Percentiles rank a stretch among this genome's conserved stretches.
phyloP scores from a whole-genome alignment of 345 rosid genomes.

The Eucalyptus erythrocorys region DNA sequence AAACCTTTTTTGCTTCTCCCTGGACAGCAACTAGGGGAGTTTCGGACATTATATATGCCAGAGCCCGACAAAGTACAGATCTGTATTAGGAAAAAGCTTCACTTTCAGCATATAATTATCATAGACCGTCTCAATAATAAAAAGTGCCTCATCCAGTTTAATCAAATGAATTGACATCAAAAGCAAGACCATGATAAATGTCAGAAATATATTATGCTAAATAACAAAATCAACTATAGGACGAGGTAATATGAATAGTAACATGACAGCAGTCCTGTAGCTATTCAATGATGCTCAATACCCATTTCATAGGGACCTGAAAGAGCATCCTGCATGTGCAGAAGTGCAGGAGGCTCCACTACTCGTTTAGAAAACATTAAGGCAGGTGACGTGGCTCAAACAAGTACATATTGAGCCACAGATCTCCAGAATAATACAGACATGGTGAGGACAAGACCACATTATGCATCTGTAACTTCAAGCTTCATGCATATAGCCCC shows the following conservation, averaged over 20 bases:
- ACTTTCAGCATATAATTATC: not conserved
- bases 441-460: not conserved
- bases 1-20: constrained; percentile 66
- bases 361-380: not conserved
- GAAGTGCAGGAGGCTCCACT: not conserved
- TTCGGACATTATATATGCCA: constrained; percentile 53
- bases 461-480: not conserved
- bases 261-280: not conserved
- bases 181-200: not conserved
- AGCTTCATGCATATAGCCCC: not conserved
- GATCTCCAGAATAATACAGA: not conserved
- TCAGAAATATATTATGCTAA: not conserved
- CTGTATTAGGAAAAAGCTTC: constrained; percentile 30
- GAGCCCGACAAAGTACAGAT: constrained; percentile 44
- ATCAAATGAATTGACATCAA: not conserved
- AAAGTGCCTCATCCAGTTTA: not conserved
- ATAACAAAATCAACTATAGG: not conserved
- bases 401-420: not conserved
- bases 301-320: not conserved
- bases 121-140: not conserved
- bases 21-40: constrained; percentile 56
- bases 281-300: not conserved
- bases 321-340: not conserved
- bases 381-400: not conserved
- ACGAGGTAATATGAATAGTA: not conserved